A percentile compares a stretch with the other conserved stretches of the same genome.
Conservation (phyloP, 1,139 yeast species). For the Pneumocystis canis region DNA sequence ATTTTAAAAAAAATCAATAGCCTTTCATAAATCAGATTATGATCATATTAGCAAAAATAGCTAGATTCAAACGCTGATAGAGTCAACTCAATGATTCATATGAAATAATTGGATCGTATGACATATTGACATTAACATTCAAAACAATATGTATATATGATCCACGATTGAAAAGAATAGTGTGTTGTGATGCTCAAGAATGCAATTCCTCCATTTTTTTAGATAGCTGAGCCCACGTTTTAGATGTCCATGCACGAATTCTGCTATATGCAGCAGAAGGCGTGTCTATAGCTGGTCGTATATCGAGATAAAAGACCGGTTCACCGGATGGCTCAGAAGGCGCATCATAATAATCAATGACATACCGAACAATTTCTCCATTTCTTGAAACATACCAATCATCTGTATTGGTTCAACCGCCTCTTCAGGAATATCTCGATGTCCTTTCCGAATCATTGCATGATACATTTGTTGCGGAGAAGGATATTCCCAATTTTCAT, state of each 20-base stretch:
- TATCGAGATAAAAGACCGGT: slow-evolving; percentile 82
- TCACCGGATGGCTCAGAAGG: slow-evolving; percentile 84
- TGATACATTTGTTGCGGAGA: slow-evolving; percentile 98
- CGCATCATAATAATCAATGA: slow-evolving; percentile 85
- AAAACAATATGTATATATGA: no score
- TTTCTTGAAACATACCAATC: slow-evolving; percentile 89
- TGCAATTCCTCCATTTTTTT: neutral
- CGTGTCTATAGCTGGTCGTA: slow-evolving; percentile 83
- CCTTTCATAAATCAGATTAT: no score
- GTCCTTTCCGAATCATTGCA: slow-evolving; percentile 91
- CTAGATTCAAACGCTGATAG: no score
- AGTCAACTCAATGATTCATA: no score
- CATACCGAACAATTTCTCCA: slow-evolving; percentile 55
- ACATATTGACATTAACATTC: no score
- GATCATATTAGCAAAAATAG: no score
- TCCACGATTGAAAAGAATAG: no score
- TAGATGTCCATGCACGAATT: slow-evolving; percentile 5
- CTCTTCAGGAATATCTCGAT: slow-evolving; percentile 74
- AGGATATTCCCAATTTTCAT: slow-evolving; percentile 86
- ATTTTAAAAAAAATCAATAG: no score
- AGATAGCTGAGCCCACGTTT: slow-evolving; percentile 5
- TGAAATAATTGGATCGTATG: no score
- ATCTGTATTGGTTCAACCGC: slow-evolving; percentile 89
- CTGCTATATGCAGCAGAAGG: neutral
- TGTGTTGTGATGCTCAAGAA: neutral